These are phyloP conservation scores for Leishmania lainsoni DNA, from an alignment of 208 protist species.

Conservation along the genomic window DNA sequence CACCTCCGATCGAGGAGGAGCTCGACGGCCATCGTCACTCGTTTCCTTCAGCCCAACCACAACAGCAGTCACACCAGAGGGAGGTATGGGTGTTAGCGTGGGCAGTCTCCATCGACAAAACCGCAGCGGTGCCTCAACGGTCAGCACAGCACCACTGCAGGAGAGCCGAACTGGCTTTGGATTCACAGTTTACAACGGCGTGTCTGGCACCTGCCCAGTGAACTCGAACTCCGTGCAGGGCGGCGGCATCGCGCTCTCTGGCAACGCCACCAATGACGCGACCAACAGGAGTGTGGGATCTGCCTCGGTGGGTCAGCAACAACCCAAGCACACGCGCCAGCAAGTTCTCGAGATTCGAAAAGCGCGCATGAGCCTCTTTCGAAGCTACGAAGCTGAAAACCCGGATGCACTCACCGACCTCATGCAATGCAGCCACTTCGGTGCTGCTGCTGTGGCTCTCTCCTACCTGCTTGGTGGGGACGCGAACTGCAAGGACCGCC, in stretches of 20 bases:
- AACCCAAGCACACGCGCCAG: slow-evolving; percentile 64
- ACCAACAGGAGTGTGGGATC: slow-evolving; percentile 32
- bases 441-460: slow-evolving; percentile 65
- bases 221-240: slow-evolving; percentile 22
- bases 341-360: slow-evolving; percentile 72
- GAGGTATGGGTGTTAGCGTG: slow-evolving; percentile 26
- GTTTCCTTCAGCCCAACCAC: slow-evolving; percentile 66
- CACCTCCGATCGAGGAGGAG: slow-evolving; percentile 25
- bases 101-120: slow-evolving; percentile 33
- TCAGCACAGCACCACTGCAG: not conserved
- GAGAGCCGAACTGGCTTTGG: slow-evolving; percentile 35
- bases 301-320: slow-evolving; percentile 36
- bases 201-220: slow-evolving; percentile 2
- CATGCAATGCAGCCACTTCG: slow-evolving; percentile 83
- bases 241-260: not conserved
- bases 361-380: slow-evolving; percentile 70
- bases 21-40: slow-evolving; percentile 59
- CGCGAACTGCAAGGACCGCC: slow-evolving; percentile 68
- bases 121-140: slow-evolving; percentile 8
- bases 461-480: slow-evolving; percentile 82
- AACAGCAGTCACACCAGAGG: slow-evolving; percentile 11
- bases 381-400: slow-evolving; percentile 70
- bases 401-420: slow-evolving; percentile 40
- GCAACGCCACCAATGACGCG: slow-evolving; percentile 19
- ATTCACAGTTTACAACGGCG: slow-evolving; percentile 26